A percentile compares a stretch with the other conserved stretches of the same genome.
Conservation (phyloP, 768 basidiomycete species). For the Leccinum rimulosum region DNA sequence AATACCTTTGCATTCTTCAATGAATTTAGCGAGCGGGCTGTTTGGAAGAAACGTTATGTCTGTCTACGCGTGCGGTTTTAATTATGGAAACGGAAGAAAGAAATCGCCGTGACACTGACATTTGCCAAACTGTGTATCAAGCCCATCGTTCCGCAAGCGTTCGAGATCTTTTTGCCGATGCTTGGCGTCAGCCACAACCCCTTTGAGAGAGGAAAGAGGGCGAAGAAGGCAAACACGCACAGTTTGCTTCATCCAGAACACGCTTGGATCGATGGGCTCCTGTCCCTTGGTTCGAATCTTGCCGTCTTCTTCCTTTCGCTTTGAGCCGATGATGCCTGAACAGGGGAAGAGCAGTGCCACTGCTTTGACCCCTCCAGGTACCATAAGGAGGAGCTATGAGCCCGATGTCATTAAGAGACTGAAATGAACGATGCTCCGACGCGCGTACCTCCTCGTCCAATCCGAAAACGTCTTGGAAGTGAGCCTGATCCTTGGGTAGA, state of each 20-base stretch:
- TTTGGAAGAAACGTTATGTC: constrained; percentile 52
- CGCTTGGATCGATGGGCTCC: constrained; percentile 52
- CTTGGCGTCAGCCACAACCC: background rate
- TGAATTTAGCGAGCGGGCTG: constrained; percentile 64
- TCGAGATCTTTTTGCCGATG: constrained; percentile 52
- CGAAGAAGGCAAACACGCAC: constrained; percentile 37
- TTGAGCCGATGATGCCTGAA: constrained; percentile 45
- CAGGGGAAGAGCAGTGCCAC: constrained; percentile 85
- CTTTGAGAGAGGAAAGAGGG: background rate
- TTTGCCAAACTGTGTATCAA: constrained; percentile 83
- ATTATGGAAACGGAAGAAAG: constrained; percentile 1
- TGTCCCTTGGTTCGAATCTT: constrained; percentile 46
- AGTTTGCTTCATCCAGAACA: constrained; percentile 91
- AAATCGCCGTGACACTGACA: constrained; percentile 39
- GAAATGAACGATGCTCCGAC: background rate
- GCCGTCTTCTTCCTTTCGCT: constrained; percentile 59
- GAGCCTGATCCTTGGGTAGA: constrained; percentile 44
- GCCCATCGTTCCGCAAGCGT: constrained; percentile 88
- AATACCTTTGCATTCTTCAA: constrained; percentile 59
- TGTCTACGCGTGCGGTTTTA: constrained; percentile 38
- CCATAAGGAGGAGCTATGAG: constrained; percentile 61
- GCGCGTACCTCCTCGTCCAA: constrained; percentile 59
- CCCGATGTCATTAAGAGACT: background rate
- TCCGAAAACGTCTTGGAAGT: constrained; percentile 73
- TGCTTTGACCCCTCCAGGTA: constrained; percentile 76